These are phyloP conservation scores for Arabidopsis arenosa DNA, from an alignment of 345 rosid genomes.

Conservation along the genomic window DNA sequence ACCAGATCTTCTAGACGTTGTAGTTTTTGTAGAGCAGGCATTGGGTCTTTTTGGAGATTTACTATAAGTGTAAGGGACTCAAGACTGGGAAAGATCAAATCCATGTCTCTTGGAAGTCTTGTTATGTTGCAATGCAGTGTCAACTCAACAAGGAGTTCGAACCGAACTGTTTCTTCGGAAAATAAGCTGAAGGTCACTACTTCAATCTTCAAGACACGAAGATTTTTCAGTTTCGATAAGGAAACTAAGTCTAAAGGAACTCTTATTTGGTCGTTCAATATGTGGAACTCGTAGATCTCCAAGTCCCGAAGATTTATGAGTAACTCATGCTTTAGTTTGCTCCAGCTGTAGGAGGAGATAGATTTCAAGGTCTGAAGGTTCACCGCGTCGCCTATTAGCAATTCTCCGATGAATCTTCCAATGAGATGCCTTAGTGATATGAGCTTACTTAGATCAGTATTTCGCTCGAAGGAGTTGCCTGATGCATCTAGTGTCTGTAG, in stretches of 20 bases:
- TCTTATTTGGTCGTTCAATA: background rate
- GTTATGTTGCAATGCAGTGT: too few relatives aligned
- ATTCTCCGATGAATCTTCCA: background rate
- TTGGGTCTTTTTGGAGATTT: slow-evolving; percentile 3
- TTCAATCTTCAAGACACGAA: background rate
- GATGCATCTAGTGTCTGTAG: slow-evolving; percentile 32
- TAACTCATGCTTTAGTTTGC: slow-evolving; percentile 11
- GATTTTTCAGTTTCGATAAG: slow-evolving; percentile 15
- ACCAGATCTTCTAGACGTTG: background rate
- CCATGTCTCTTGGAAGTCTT: background rate
- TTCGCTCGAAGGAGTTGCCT: background rate
- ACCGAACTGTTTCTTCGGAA: too few relatives aligned
- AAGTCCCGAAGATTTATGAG: slow-evolving; percentile 18
- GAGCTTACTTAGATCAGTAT: background rate
- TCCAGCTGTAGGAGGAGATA: slow-evolving; percentile 37
- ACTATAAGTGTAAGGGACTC: background rate
- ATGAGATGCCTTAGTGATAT: slow-evolving; percentile 31
- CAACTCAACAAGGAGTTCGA: too few relatives aligned
- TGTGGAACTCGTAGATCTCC: slow-evolving; percentile 8
- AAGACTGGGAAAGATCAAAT: slow-evolving; percentile 16
- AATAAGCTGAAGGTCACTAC: background rate
- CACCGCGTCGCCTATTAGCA: background rate
- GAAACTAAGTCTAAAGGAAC: background rate
- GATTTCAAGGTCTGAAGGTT: slow-evolving; percentile 35
- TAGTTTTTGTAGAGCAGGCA: slow-evolving; percentile 1